Evolutionary conservation across 2,329 filamentous ascomycete genomes (phyloP), one percentile per base, ranked within the genome.

Genomic region (Neospermospora avenae): DNA sequence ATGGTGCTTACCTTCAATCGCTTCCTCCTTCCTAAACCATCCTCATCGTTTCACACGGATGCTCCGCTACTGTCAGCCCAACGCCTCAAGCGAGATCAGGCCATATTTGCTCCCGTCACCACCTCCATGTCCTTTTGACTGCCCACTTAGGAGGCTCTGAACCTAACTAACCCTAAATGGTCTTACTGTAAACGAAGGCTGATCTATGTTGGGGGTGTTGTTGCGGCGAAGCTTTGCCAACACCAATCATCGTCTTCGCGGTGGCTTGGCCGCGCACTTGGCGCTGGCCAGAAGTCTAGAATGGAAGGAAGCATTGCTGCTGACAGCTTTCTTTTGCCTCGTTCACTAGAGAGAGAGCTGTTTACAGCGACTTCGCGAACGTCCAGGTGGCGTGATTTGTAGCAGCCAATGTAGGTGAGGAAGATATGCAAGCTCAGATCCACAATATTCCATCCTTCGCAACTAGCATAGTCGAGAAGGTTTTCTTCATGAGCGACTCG

Each of bases 191-290:
- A 14, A 42, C 7, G 13, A 42, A 10, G 14, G 24, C 24, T 11
- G 35, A 25, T 41, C 25, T 10, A 42, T 54, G 35, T 18, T 31
- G 18, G 45, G 20, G 14, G 11, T 39, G 35, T 41, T 24, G 51
- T 54, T 8, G 35, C 20, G n/a, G 14, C 35, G 35, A 54, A 54
- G 51, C 51, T 54, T 54, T 54, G 51, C 51, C 51, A 54, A 54
- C 20, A 18, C 37, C 35, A 42, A 54, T 54, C 35, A 22, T 25
- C 22, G 20, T 22, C 51, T 28, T 39, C 14, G 35, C 35, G 20
- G 51, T 3, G n/a, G 22, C 20, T 42, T 54, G 51, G 35, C 20
- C 25, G 35, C 35, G 16, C 35, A 42, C 51, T 54, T 54, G 51
- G 20, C 24, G 14, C 11, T 22, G 39, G 18, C 20, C 34, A 54